phyloP scores from a whole-genome alignment of 108 stramenopile genomes.

The Cylindrotheca closterium region DNA sequence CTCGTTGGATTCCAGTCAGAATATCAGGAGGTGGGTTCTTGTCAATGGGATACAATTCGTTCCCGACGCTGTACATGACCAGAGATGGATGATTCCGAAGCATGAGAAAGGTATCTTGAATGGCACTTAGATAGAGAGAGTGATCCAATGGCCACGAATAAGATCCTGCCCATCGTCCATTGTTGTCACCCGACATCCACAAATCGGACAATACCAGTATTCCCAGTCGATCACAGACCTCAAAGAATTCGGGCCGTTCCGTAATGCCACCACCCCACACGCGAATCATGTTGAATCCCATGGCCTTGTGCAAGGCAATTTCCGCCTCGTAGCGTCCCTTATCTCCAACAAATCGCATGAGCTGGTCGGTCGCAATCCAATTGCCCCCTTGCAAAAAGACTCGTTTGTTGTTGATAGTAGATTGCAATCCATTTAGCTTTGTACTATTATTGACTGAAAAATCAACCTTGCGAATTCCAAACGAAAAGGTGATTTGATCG shows the following conservation, averaged over 20 bases:
- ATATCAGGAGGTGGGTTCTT: slow-evolving; percentile 18
- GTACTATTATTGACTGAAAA: slow-evolving; percentile 31
- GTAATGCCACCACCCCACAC: slow-evolving; percentile 63
- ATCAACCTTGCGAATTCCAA: slow-evolving; percentile 44
- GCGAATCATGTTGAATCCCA: slow-evolving; percentile 51
- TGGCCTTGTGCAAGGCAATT: slow-evolving; percentile 24
- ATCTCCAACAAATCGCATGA: slow-evolving; percentile 34
- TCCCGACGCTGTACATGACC: slow-evolving; percentile 44
- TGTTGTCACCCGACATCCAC: slow-evolving; percentile 72
- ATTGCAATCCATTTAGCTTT: slow-evolving; percentile 27
- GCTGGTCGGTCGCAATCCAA: slow-evolving; percentile 58
- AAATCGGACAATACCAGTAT: slow-evolving; percentile 54
- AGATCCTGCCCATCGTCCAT: slow-evolving; percentile 54
- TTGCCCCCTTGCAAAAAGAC: slow-evolving; percentile 56
- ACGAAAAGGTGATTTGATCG: slow-evolving; percentile 10
- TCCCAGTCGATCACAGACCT: slow-evolving; percentile 44
- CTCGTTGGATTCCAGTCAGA: slow-evolving; percentile 23
- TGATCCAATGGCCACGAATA: slow-evolving; percentile 47
- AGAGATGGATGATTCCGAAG: slow-evolving; percentile 46
- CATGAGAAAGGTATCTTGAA: slow-evolving; percentile 30
- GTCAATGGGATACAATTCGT: slow-evolving; percentile 29
- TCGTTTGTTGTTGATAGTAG: slow-evolving; percentile 43
- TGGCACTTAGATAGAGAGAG: slow-evolving; percentile 27
- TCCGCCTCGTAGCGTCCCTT: slow-evolving; percentile 35
- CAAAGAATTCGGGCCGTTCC: slow-evolving; percentile 45